phyloP scores from a whole-genome alignment of 345 rosid species.

The Brassica napus region Da-Ae NC_063450.1:23744001-23744500 shows the following conservation, averaged over 20 bases:
- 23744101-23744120: too few relatives aligned
- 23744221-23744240: conserved; percentile 91
- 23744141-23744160: neutral
- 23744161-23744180: conserved; percentile 61
- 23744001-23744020: conserved; percentile 43
- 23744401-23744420: conserved; percentile 89
- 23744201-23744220: conserved; percentile 64
- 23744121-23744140: neutral
- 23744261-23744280: conserved; percentile 77
- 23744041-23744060: conserved; percentile 76
- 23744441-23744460: conserved; percentile 80
- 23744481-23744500: conserved; percentile 96
- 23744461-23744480: conserved; percentile 60
- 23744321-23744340: conserved; percentile 4
- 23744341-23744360: neutral
- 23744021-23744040: conserved; percentile 53
- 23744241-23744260: conserved; percentile 80
- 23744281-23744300: conserved; percentile 88
- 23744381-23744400: conserved; percentile 78
- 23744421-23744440: conserved; percentile 81
- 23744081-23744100: conserved; percentile 21
- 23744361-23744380: conserved; percentile 56
- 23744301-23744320: conserved; percentile 25
- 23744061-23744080: conserved; percentile 90
- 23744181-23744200: conserved; percentile 69